A percentile compares a stretch with the other conserved stretches of the same genome.
phyloP scores from a whole-genome alignment of 495 filamentous ascomycete species.

The Diplogelasinospora grovesii region DNA sequence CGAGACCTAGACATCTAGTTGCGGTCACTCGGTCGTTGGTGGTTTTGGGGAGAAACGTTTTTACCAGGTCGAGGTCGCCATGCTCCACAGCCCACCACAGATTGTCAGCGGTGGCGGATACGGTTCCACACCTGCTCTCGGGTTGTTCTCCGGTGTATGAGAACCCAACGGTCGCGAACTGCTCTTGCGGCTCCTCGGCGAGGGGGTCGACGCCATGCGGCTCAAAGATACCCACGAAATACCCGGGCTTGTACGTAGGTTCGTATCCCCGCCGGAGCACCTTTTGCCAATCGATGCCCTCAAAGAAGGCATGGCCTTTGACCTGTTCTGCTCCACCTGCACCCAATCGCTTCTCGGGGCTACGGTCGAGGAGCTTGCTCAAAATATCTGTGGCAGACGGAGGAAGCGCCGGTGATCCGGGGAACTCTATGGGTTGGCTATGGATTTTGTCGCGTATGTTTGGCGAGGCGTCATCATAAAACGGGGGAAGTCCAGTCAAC shows the following conservation, averaged over 20 bases:
- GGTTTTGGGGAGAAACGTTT: too few species aligned
- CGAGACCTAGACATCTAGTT: too few species aligned
- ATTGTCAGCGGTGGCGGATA: too few species aligned
- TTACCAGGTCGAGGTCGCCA: too few species aligned
- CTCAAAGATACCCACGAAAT: too few species aligned
- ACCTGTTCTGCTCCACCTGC: conserved; percentile 94
- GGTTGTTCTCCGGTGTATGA: too few species aligned
- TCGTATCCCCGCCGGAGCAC: conserved; percentile 96
- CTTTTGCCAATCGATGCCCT: conserved; percentile 97
- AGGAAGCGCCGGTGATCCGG: conserved; percentile 78
- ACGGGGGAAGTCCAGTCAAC: conserved; percentile 96
- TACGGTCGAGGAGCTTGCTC: conserved; percentile 80
- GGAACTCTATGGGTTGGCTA: conserved; percentile 82
- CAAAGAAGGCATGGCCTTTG: conserved; percentile 98
- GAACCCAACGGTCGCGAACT: too few species aligned
- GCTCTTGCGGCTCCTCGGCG: too few species aligned
- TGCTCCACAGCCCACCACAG: too few species aligned
- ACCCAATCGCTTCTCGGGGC: conserved; percentile 78
- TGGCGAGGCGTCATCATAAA: conserved; percentile 98
- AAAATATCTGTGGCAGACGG: conserved; percentile 87
- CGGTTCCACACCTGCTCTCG: too few species aligned
- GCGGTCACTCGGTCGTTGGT: too few species aligned
- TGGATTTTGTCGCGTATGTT: conserved; percentile 99
- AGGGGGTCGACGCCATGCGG: too few species aligned
- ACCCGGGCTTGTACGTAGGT: conserved; percentile 96